phyloP scores from a whole-genome alignment of 257 asterid species.

The Petrea volubilis region DNA sequence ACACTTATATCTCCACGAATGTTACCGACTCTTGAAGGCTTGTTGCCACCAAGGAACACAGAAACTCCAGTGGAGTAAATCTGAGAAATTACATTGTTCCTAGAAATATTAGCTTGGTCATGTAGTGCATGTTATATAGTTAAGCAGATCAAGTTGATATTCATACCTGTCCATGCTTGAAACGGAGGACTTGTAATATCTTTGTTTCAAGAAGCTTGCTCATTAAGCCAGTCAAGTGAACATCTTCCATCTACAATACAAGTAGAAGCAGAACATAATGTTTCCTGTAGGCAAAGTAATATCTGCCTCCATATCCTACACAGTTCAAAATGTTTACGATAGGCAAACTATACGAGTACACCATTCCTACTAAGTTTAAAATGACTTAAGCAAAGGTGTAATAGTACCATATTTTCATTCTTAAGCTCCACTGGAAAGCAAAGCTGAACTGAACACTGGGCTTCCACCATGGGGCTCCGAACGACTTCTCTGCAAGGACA shows the following conservation, averaged over 20 bases:
- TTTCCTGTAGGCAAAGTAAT: not conserved
- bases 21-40: conserved; percentile 83
- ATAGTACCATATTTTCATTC: conserved; percentile 71
- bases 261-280: conserved; percentile 21
- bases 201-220: conserved; percentile 96
- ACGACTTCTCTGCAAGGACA: conserved; percentile 79
- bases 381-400: conserved; percentile 15
- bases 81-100: conserved; percentile 39
- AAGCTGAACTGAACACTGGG: conserved; percentile 94
- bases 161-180: conserved; percentile 85
- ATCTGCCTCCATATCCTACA: not conserved
- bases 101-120: conserved; percentile 20
- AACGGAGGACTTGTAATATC: conserved; percentile 89
- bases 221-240: conserved; percentile 81
- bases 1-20: conserved; percentile 88
- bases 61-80: conserved; percentile 96
- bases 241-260: conserved; percentile 72
- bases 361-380: conserved; percentile 17
- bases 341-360: not conserved
- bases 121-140: not conserved
- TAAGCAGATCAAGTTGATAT: conserved; percentile 12
- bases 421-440: conserved; percentile 91
- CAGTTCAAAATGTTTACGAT: not conserved
- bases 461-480: conserved; percentile 94
- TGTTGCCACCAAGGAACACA: conserved; percentile 94